Conservation (phyloP, 106 monocot species). For the Triglochin maritima region DNA sequence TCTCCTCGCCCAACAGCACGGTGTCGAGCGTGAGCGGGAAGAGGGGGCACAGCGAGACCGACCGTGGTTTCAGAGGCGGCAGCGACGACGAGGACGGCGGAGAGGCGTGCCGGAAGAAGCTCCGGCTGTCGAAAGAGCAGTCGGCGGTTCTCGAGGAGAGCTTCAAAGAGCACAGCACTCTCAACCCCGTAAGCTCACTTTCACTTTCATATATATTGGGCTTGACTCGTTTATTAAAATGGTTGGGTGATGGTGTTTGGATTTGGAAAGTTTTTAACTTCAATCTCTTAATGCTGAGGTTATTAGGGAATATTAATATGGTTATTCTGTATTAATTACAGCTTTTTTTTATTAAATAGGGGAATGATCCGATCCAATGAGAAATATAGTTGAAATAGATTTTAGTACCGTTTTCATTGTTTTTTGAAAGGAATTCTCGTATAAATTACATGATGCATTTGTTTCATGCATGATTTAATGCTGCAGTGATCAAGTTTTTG, state of each 20-base stretch:
- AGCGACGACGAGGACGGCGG: slow-evolving; percentile 15
- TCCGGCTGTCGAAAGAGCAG: slow-evolving; percentile 14
- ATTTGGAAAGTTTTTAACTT: too few species aligned
- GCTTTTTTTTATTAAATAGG: too few species aligned
- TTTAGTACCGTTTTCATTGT: too few species aligned
- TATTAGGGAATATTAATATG: too few species aligned
- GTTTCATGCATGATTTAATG: background rate
- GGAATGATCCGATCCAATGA: too few species aligned
- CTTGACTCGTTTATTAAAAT: background rate
- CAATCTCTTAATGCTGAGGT: too few species aligned
- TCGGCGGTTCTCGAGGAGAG: slow-evolving; percentile 18
- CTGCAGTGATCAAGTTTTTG: background rate
- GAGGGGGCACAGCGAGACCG: slow-evolving; percentile 7
- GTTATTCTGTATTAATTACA: too few species aligned
- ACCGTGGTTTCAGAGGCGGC: background rate
- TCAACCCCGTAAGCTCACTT: slow-evolving; percentile 10
- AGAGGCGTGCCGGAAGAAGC: slow-evolving; percentile 15
- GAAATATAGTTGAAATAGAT: too few species aligned
- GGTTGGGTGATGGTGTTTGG: background rate
- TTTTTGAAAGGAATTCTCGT: too few species aligned
- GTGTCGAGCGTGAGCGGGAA: slow-evolving; percentile 11
- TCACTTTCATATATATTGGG: too few species aligned
- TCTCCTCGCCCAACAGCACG: slow-evolving; percentile 9
- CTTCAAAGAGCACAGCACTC: slow-evolving; percentile 22
- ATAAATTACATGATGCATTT: too few species aligned